phyloP scores from a whole-genome alignment of 2,329 filamentous ascomycete species.

The Stagonosporopsis chrysanthemi region DNA sequence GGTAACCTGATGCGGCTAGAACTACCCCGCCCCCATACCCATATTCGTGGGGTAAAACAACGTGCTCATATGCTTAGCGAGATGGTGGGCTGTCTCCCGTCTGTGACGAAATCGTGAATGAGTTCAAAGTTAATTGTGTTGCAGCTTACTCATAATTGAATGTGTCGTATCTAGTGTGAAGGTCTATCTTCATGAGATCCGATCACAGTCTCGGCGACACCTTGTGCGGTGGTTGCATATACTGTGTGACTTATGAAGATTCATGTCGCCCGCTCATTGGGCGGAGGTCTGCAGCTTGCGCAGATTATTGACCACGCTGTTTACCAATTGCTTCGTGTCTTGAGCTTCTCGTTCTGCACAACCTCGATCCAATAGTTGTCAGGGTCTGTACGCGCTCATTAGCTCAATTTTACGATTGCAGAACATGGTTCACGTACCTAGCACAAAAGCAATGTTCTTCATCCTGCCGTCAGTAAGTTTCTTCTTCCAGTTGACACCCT shows the following conservation, averaged over 20 bases:
- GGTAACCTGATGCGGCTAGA: slow-evolving; percentile 31
- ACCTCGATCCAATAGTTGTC: slow-evolving; percentile 84
- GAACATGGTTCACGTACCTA: slow-evolving; percentile 57
- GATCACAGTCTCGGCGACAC: background rate
- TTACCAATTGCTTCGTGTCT: slow-evolving; percentile 52
- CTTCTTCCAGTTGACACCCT: slow-evolving; percentile 93
- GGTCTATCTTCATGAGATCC: background rate
- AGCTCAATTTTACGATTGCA: slow-evolving; percentile 7
- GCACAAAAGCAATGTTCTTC: slow-evolving; percentile 91
- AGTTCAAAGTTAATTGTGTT: background rate
- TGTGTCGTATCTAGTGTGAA: background rate
- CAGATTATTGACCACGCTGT: slow-evolving; percentile 14
- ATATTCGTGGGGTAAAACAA: slow-evolving; percentile 37
- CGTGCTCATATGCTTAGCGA: slow-evolving; percentile 19
- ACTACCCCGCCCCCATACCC: slow-evolving; percentile 48
- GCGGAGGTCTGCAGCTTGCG: slow-evolving; percentile 24
- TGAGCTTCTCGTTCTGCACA: slow-evolving; percentile 78
- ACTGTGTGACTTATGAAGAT: slow-evolving; percentile 22
- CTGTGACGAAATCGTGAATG: background rate
- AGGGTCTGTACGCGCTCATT: slow-evolving; percentile 57
- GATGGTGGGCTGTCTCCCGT: background rate
- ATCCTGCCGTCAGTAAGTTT: slow-evolving; percentile 86
- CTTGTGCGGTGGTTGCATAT: background rate
- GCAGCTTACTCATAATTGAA: background rate
- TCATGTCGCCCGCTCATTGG: slow-evolving; percentile 20